Evolutionary conservation across 495 filamentous ascomycete species (phyloP).

Genomic region (Daldinia bambusicola): DNA sequence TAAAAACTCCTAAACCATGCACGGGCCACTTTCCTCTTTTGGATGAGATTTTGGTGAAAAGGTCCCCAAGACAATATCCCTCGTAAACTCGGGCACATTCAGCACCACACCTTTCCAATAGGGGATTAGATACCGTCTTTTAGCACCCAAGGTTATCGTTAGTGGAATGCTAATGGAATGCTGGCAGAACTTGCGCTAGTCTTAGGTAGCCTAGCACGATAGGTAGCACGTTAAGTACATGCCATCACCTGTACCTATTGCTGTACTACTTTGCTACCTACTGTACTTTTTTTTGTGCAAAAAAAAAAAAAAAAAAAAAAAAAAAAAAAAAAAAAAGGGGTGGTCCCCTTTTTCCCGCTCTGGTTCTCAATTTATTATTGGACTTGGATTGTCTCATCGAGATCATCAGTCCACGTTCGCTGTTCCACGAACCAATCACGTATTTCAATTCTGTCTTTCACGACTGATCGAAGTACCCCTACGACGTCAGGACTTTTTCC

Average conservation of each 20-base stretch:
- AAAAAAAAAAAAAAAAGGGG: background rate
- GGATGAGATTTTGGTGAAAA: no score
- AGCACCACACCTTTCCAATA: background rate
- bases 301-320: no score
- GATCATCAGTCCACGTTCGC: constrained; percentile 31
- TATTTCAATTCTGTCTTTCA: constrained; percentile 26
- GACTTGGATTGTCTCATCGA: constrained; percentile 36
- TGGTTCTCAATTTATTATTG: constrained; percentile 26
- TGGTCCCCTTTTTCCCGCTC: background rate
- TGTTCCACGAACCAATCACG: constrained; percentile 26
- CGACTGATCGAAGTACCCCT: constrained; percentile 34
- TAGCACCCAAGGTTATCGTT: constrained; percentile 8
- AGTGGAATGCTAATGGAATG: constrained; percentile 11
- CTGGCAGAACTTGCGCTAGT: background rate
- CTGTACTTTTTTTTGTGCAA: no score
- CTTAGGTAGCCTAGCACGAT: no score
- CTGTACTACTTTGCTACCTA: no score
- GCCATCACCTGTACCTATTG: no score
- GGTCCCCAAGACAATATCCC: no score
- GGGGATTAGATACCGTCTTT: constrained; percentile 25
- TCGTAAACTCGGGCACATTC: no score
- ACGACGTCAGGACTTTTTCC: constrained; percentile 48
- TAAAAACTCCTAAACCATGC: no score
- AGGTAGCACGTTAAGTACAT: no score
- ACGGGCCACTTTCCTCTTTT: no score